These are phyloP conservation scores for Zygosaccharomyces pseudorouxii DNA, from an alignment of 805 yeast species.

Conservation along the genomic window DNA sequence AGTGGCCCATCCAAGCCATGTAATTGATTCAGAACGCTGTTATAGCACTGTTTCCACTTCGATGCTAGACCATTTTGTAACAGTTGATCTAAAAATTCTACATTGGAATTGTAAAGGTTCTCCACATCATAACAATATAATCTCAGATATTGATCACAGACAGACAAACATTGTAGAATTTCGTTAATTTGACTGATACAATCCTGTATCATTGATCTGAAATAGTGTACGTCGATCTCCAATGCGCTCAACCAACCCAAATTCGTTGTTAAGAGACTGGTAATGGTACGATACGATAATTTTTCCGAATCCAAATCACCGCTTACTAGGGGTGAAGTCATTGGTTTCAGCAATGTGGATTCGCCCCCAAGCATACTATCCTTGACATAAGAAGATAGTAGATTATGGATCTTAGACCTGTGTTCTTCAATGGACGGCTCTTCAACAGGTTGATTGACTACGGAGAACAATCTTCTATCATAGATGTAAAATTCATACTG, in stretches of 20 bases:
- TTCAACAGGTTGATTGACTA: constrained; percentile 22
- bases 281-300: constrained; percentile 22
- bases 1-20: constrained; percentile 16
- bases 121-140: constrained; percentile 48
- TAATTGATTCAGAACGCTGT: constrained; percentile 19
- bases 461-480: constrained; percentile 55
- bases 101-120: constrained; percentile 39
- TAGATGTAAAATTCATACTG: constrained; percentile 54
- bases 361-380: constrained; percentile 6
- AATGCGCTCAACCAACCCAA: constrained; percentile 51
- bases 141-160: constrained; percentile 47
- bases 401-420: constrained; percentile 1
- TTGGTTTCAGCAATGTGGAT: constrained; percentile 31
- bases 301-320: constrained; percentile 6
- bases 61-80: constrained; percentile 41
- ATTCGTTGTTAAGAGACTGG: constrained; percentile 41
- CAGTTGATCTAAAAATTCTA: constrained; percentile 38
- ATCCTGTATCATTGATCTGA: constrained; percentile 28
- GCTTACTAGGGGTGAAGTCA: constrained; percentile 37
- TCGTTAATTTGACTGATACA: constrained; percentile 36
- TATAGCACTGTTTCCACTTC: constrained; percentile 38
- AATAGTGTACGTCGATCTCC: constrained; percentile 39
- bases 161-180: constrained; percentile 44
- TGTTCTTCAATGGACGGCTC: not conserved
- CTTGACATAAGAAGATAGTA: constrained; percentile 1